phyloP scores from a whole-genome alignment of 495 filamentous ascomycete genomes.

The Podospora sp. region DNA sequence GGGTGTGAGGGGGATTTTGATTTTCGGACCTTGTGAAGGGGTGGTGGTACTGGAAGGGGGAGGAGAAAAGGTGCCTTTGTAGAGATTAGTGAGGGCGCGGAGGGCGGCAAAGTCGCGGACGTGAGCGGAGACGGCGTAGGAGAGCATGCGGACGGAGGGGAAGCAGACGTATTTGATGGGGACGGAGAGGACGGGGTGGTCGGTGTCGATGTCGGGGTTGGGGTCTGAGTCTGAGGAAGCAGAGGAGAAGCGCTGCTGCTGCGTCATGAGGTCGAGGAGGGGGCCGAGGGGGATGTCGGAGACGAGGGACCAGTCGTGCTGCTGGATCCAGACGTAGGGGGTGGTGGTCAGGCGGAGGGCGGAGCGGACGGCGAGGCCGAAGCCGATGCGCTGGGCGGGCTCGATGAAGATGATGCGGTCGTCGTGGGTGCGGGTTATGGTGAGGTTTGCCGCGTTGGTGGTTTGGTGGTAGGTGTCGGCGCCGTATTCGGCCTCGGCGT shows the following conservation, averaged over 20 bases:
- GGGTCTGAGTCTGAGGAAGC: neutral
- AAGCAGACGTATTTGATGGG: constrained; percentile 30
- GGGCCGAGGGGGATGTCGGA: constrained; percentile 42
- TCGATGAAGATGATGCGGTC: constrained; percentile 45
- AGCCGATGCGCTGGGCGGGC: constrained; percentile 46
- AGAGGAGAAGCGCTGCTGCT: constrained; percentile 20
- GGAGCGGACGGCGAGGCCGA: constrained; percentile 49
- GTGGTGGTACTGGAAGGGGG: constrained; percentile 11
- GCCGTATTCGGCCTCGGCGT: constrained; percentile 46
- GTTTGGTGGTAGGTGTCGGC: constrained; percentile 34
- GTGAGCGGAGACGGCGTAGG: constrained; percentile 46
- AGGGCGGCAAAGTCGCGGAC: constrained; percentile 42
- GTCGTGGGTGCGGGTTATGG: constrained; percentile 37
- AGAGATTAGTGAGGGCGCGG: constrained; percentile 38
- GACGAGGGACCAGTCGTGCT: constrained; percentile 52
- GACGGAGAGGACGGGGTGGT: constrained; percentile 2
- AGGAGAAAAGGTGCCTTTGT: constrained; percentile 40
- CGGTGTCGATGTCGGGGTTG: too few species aligned
- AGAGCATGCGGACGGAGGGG: constrained; percentile 44
- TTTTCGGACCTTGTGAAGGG: too few species aligned
- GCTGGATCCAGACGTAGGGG: constrained; percentile 53
- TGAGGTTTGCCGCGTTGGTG: constrained; percentile 41
- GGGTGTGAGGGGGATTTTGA: constrained; percentile 45
- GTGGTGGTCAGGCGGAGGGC: constrained; percentile 44
- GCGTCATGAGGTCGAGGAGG: constrained; percentile 45